phyloP scores from a whole-genome alignment of 768 basidiomycete species.

The Lactarius trivialis region DNA sequence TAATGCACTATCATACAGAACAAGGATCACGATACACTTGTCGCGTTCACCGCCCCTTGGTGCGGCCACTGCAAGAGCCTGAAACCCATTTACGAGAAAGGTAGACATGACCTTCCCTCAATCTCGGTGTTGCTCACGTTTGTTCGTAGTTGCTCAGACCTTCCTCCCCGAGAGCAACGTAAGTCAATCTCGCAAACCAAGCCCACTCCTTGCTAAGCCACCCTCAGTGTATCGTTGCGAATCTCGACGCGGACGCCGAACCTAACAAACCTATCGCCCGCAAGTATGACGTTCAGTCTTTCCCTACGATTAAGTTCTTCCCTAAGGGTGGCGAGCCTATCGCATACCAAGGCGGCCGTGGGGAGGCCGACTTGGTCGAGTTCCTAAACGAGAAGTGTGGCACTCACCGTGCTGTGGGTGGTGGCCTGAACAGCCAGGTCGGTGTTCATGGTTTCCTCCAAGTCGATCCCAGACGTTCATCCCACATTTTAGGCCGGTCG shows the following conservation, averaged over 20 bases:
- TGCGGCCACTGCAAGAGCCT: conserved; percentile 93
- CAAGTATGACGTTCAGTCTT: conserved; percentile 70
- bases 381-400: conserved; percentile 87
- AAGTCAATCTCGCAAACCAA: conserved; percentile 24
- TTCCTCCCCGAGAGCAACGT: conserved; percentile 78
- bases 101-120: conserved; percentile 29
- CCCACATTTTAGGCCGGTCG: conserved; percentile 63
- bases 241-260: conserved; percentile 83
- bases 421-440: conserved; percentile 68
- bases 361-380: conserved; percentile 65
- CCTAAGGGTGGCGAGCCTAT: conserved; percentile 55
- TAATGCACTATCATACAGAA: not conserved
- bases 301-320: conserved; percentile 97
- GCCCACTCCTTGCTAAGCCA: conserved; percentile 7
- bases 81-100: conserved; percentile 82
- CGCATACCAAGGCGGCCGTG: conserved; percentile 63
- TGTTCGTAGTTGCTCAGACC: conserved; percentile 54
- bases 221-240: conserved; percentile 76
- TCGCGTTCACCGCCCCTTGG: conserved; percentile 81
- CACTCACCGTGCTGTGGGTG: conserved; percentile 74
- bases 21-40: conserved; percentile 80
- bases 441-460: not conserved
- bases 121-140: not conserved
- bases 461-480: not conserved
- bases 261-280: conserved; percentile 64